Evolutionary conservation across 805 yeast genomes (phyloP), one percentile per base, ranked within the genome.

Genomic region (Phaffomyces opuntiae): DNA sequence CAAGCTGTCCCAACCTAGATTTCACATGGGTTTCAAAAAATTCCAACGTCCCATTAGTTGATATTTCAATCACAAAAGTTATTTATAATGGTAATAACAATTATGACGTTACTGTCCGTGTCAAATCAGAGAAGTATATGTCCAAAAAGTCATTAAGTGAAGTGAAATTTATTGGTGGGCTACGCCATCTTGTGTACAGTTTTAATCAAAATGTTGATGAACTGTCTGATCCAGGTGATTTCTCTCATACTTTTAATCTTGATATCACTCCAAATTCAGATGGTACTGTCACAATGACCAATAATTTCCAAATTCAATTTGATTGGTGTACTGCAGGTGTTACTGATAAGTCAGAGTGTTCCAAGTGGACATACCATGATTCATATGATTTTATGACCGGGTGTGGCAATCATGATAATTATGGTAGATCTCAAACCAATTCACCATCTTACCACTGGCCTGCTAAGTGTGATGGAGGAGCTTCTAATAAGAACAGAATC

Each of bases 161-260:
- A 19, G n/a, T 52, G 38, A 52, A 48, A 36, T 36, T 52, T 27
- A 48, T 46, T 40, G 52, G 52, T 19, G 25, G 14, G 9, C 14
- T 35, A 16, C 9, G 7, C 19, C 17, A 19, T 17, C 8, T 12
- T 11, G 1, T 35, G 13, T 35, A 35, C 24, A 33, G 47, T 46
- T n/a, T 12, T 7, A 17, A 40, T 47, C 31, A 12, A 17, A 7
- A 38, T 7, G 27, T 48, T 25, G 7, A 37, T 9, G 31, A 29
- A 29, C 12, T 29, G 7, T 12, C 12, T 9, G 27, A 49, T 21
- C 52, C 55, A 14, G 40, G 40, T 26, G 42, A 49, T 11, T 52
- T 50, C 44, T 16, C 29, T 7, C 40, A 44, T 11, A 44, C 52
- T 7, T 38, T 51, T 19, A 33, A 36, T 17, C 27, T 51, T n/a